Percentiles rank a stretch among this genome's conserved stretches.
These are phyloP conservation scores for Botryosphaeria dothidea DNA, from an alignment of 2,329 filamentous ascomycete genomes.

Conservation along the genomic window DNA sequence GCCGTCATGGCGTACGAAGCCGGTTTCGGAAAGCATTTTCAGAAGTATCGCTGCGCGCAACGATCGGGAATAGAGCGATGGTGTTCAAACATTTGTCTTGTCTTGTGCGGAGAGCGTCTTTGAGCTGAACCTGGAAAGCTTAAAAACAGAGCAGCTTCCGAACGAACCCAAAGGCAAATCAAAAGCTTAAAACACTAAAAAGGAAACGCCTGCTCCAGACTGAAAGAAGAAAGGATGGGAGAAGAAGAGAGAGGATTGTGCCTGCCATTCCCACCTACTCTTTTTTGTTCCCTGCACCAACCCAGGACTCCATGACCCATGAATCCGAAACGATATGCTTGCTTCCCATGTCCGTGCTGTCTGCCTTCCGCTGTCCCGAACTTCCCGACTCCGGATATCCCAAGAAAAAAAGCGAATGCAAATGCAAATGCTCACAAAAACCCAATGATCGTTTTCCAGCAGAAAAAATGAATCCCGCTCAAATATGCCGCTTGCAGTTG, in stretches of 20 bases:
- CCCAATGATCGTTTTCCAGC: background rate
- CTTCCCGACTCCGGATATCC: background rate
- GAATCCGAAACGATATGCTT: slow-evolving; percentile 1
- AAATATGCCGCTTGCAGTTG: background rate
- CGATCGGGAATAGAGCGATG: background rate
- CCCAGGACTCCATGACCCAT: slow-evolving; percentile 2
- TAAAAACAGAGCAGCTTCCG: background rate
- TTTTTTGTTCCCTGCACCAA: slow-evolving; percentile 2
- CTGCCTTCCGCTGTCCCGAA: background rate
- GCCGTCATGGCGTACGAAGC: background rate
- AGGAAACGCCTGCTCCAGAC: background rate
- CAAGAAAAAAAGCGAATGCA: background rate
- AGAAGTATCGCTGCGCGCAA: background rate
- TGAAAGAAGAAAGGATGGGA: background rate
- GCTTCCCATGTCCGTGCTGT: background rate
- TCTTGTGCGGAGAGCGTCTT: background rate
- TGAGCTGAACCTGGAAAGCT: background rate
- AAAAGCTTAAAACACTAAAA: background rate
- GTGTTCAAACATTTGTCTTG: background rate
- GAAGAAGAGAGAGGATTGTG: background rate
- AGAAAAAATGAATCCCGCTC: background rate
- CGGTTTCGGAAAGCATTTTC: too few species aligned
- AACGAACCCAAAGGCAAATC: background rate
- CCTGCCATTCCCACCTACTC: background rate
- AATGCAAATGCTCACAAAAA: background rate